phyloP scores from a whole-genome alignment of 495 filamentous ascomycete genomes.

The Darksidea phi region DNA sequence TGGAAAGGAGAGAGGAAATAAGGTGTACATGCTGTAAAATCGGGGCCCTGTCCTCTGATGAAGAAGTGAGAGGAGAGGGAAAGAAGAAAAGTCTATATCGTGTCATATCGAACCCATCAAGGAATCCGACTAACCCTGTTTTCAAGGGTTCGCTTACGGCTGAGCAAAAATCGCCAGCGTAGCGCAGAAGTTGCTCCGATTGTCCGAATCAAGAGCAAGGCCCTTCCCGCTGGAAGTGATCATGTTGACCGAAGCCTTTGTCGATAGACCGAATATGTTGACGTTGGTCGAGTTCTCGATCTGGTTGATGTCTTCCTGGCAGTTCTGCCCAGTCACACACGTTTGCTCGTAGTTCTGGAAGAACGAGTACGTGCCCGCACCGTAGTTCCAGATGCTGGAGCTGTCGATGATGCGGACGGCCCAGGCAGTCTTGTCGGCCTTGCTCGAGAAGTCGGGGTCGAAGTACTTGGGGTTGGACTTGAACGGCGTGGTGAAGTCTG shows the following conservation, averaged over 20 bases:
- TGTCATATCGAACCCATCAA: not conserved
- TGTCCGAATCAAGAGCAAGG: constrained; percentile 37
- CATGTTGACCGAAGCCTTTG: constrained; percentile 87
- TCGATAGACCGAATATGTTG: constrained; percentile 76
- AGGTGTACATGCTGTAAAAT: constrained; percentile 14
- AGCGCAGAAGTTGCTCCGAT: constrained; percentile 43
- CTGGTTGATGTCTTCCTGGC: constrained; percentile 84
- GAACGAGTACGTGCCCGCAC: constrained; percentile 53
- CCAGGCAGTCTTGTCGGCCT: constrained; percentile 53
- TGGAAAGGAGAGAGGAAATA: constrained; percentile 5
- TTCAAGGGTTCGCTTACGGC: constrained; percentile 8
- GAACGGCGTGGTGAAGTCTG: constrained; percentile 40
- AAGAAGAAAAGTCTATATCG: constrained; percentile 15
- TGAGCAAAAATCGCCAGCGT: constrained; percentile 36
- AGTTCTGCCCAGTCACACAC: constrained; percentile 71
- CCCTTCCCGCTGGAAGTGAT: constrained; percentile 56
- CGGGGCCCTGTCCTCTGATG: not conserved
- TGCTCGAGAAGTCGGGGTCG: constrained; percentile 46
- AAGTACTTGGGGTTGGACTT: constrained; percentile 33
- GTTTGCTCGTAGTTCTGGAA: constrained; percentile 64
- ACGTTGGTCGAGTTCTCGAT: constrained; percentile 67
- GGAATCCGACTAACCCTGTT: constrained; percentile 14
- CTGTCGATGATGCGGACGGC: constrained; percentile 50
- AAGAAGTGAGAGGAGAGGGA: constrained; percentile 1
- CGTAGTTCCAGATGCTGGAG: constrained; percentile 40